A percentile compares a stretch with the other conserved stretches of the same genome.
phyloP scores from a whole-genome alignment of 2,329 filamentous ascomycete genomes.

The Endoconidiophora laricicola region DNA sequence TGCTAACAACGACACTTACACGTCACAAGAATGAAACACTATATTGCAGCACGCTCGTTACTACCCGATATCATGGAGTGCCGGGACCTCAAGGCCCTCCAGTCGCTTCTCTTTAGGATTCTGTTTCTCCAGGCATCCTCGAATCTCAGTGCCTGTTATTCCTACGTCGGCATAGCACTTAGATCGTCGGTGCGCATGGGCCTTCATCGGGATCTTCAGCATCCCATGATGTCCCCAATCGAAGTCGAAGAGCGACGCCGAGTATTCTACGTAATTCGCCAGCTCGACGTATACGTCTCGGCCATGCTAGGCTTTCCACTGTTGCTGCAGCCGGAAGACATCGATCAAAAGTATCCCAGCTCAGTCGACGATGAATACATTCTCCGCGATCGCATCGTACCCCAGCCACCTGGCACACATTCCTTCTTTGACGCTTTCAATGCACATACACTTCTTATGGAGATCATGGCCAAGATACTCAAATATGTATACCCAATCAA shows the following conservation, averaged over 20 bases:
- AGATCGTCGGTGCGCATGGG: conserved; percentile 63
- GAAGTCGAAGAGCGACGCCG: conserved; percentile 47
- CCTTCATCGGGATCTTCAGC: conserved; percentile 54
- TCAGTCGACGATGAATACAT: conserved; percentile 54
- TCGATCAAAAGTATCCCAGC: conserved; percentile 48
- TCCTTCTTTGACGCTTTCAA: conserved; percentile 50
- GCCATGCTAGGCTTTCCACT: conserved; percentile 50
- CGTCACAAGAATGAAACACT: conserved; percentile 50
- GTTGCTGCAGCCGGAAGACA: conserved; percentile 44
- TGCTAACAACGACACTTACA: not conserved
- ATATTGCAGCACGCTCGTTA: conserved; percentile 48
- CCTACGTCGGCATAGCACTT: conserved; percentile 62
- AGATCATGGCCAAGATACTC: conserved; percentile 46
- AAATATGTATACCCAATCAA: conserved; percentile 41
- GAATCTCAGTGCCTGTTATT: conserved; percentile 63
- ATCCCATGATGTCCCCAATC: conserved; percentile 43
- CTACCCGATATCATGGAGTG: conserved; percentile 52
- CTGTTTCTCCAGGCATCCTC: conserved; percentile 67
- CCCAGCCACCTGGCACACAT: conserved; percentile 36
- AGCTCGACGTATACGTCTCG: conserved; percentile 55
- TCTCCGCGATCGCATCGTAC: conserved; percentile 37
- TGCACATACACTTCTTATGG: conserved; percentile 46
- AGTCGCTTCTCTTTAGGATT: conserved; percentile 64
- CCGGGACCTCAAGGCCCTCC: conserved; percentile 56
- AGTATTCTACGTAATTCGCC: conserved; percentile 51